Percentiles rank a stretch among this genome's conserved stretches.
These are phyloP conservation scores for Paralagenidium karlingii DNA, from an alignment of 352 stramenopile species.

Conservation along the genomic window DNA sequence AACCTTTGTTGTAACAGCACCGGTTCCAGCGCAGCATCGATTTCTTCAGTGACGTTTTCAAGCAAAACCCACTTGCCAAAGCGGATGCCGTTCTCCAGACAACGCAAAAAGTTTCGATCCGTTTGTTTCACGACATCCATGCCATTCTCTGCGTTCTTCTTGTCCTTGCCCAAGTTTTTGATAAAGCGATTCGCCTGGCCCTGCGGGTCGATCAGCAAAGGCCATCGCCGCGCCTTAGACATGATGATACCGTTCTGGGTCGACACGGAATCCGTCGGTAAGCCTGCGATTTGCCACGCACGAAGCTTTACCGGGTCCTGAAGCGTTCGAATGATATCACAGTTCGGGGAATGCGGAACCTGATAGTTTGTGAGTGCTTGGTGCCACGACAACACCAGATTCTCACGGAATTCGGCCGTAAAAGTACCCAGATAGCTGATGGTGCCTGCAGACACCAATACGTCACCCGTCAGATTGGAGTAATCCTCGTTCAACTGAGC, in stretches of 20 bases:
- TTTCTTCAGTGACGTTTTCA: constrained; percentile 83
- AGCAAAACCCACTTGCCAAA: constrained; percentile 88
- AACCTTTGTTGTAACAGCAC: constrained; percentile 87
- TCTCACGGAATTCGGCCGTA: constrained; percentile 74
- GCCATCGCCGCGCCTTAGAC: constrained; percentile 65
- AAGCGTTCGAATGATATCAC: constrained; percentile 75
- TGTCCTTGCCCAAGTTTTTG: constrained; percentile 80
- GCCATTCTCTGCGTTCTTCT: constrained; percentile 74
- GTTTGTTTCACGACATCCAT: constrained; percentile 88
- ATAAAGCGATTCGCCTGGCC: constrained; percentile 89
- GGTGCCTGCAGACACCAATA: constrained; percentile 74
- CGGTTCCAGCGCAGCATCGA: constrained; percentile 84
- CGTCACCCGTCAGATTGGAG: constrained; percentile 68
- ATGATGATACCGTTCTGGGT: constrained; percentile 93
- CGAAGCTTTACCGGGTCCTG: constrained; percentile 82
- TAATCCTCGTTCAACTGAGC: constrained; percentile 65
- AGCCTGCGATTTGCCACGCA: constrained; percentile 77
- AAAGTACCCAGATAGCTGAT: constrained; percentile 84
- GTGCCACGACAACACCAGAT: constrained; percentile 51
- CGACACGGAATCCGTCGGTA: constrained; percentile 82
- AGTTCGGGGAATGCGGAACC: constrained; percentile 71
- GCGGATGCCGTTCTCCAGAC: constrained; percentile 81
- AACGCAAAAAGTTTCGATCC: constrained; percentile 79
- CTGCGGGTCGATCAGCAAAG: constrained; percentile 86
- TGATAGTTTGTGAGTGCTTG: constrained; percentile 35